Evolutionary conservation across 1,139 yeast species (phyloP).

Genomic region (Yamadazyma buinensis): DNA sequence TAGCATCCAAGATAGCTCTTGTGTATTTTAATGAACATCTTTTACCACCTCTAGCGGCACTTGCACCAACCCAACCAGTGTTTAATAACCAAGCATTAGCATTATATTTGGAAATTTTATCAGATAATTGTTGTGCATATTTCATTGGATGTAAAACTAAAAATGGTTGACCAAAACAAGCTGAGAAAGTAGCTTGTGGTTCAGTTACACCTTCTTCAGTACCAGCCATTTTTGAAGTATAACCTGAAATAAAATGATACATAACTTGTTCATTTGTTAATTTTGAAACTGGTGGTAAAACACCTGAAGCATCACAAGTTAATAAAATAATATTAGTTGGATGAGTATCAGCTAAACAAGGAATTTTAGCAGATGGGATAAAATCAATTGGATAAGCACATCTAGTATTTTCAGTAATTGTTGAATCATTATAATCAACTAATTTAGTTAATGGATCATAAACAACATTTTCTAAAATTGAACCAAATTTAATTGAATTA

Average conservation of each 20-base stretch:
- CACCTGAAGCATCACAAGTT: constrained; percentile 98
- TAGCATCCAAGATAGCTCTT: constrained; percentile 92
- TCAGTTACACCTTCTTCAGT: constrained; percentile 99
- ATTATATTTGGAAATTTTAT: constrained; percentile 83
- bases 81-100: constrained; percentile 96
- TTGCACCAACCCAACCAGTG: constrained; percentile 98
- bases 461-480: constrained; percentile 90
- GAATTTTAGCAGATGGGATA: constrained; percentile 94
- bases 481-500: constrained; percentile 91
- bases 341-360: constrained; percentile 85
- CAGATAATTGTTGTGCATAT: constrained; percentile 95
- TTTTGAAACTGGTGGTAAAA: constrained; percentile 94
- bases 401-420: constrained; percentile 95
- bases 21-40: constrained; percentile 98
- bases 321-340: constrained; percentile 90
- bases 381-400: constrained; percentile 98
- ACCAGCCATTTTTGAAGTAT: constrained; percentile 99
- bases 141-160: constrained; percentile 97
- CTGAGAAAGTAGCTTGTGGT: constrained; percentile 97
- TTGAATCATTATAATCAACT: constrained; percentile 79
- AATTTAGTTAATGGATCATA: constrained; percentile 76
- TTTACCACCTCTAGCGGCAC: constrained; percentile 90
- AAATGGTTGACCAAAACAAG: constrained; percentile 99
- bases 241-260: constrained; percentile 98
- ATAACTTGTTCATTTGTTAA: constrained; percentile 93